A percentile compares a stretch with the other conserved stretches of the same genome.
phyloP scores from a whole-genome alignment of 129 eudicot genomes.

The Lactuca sativa region DNA sequence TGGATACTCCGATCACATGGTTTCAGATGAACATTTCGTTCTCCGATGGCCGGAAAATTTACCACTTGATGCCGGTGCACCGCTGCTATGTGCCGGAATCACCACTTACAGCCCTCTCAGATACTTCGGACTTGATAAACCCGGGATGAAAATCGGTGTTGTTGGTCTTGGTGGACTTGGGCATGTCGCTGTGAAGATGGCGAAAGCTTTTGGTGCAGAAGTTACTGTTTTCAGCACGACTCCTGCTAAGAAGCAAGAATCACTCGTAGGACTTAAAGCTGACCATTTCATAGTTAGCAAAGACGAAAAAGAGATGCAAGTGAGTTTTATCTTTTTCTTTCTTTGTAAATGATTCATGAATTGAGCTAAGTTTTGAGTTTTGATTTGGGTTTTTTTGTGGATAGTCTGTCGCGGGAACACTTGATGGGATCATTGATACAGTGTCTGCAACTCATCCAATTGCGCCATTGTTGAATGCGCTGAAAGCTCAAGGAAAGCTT shows the following conservation, averaged over 20 bases:
- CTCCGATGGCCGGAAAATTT: constrained; percentile 53
- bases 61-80: constrained; percentile 59
- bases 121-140: constrained; percentile 48
- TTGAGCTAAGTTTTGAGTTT: neutral
- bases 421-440: constrained; percentile 59
- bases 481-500: constrained; percentile 55
- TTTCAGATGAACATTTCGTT: constrained; percentile 50
- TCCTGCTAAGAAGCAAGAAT: constrained; percentile 44
- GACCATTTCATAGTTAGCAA: constrained; percentile 46
- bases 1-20: constrained; percentile 64
- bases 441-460: constrained; percentile 45
- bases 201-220: constrained; percentile 56
- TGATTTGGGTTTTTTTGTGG: neutral
- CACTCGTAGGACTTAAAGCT: constrained; percentile 47
- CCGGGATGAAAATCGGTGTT: constrained; percentile 54
- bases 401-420: constrained; percentile 42
- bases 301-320: constrained; percentile 42
- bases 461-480: constrained; percentile 35
- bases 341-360: too few species aligned
- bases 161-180: constrained; percentile 74
- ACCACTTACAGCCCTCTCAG: constrained; percentile 55
- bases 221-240: constrained; percentile 63
- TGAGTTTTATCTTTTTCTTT: neutral
- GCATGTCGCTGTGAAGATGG: constrained; percentile 61
- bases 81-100: constrained; percentile 62